Evolutionary conservation across 345 rosid genomes (phyloP).

Genomic region (Microcos paniculata): DNA sequence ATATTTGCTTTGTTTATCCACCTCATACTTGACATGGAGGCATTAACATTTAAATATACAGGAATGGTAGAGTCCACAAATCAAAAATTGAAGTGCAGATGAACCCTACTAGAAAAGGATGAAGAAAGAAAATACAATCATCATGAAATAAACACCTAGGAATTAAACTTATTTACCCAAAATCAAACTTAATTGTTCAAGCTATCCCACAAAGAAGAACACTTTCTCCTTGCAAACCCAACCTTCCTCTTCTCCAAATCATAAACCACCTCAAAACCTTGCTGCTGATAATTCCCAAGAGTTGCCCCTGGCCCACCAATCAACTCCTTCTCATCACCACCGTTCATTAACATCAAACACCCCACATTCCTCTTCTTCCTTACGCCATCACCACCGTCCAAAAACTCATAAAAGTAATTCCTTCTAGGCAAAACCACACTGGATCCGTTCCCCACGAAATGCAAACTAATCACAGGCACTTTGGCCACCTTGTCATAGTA

Average conservation of each 20-base stretch:
- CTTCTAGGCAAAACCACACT: constrained; percentile 74
- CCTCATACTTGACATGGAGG: not conserved
- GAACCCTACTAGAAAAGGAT: not conserved
- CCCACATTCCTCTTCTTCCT: constrained; percentile 58
- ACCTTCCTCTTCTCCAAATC: constrained; percentile 71
- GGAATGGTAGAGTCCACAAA: not conserved
- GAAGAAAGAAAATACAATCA: not conserved
- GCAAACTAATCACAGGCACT: constrained; percentile 57
- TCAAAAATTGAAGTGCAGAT: constrained; percentile 27
- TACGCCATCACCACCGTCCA: constrained; percentile 55
- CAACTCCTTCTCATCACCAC: constrained; percentile 76
- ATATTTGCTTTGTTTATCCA: constrained; percentile 23
- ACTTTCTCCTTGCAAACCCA: constrained; percentile 82
- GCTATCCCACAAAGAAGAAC: constrained; percentile 82
- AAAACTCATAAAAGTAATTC: constrained; percentile 75
- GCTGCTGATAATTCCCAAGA: constrained; percentile 89
- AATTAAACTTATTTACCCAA: not conserved
- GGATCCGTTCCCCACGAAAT: constrained; percentile 69
- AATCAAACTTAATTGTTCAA: constrained; percentile 34
- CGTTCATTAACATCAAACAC: constrained; percentile 92
- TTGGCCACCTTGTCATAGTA: constrained; percentile 39
- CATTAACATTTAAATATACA: constrained; percentile 21
- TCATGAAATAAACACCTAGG: not conserved
- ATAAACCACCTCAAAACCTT: constrained; percentile 92
- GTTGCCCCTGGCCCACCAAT: constrained; percentile 79